Percentiles rank a stretch among this genome's conserved stretches.
Conservation (phyloP, 352 stramenopile species). For the Globisporangium okanoganense region DNA sequence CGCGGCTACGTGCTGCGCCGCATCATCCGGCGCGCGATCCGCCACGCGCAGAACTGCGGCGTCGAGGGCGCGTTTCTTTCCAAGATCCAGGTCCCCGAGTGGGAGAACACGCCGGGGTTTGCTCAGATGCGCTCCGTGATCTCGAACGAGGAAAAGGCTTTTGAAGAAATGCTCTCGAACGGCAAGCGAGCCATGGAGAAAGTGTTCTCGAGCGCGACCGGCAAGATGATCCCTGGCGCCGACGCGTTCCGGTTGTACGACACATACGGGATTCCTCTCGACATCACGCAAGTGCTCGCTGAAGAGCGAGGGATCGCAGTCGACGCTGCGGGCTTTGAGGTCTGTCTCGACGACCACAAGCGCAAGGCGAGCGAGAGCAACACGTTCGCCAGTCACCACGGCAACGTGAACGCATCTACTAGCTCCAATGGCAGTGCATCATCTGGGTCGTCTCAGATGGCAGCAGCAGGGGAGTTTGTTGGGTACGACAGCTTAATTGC, state of each 20-base stretch:
- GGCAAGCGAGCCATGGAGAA: slow-evolving; percentile 61
- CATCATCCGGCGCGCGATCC: slow-evolving; percentile 90
- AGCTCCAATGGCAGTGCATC: not conserved
- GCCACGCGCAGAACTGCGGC: slow-evolving; percentile 57
- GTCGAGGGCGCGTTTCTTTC: slow-evolving; percentile 51
- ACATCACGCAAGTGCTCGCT: slow-evolving; percentile 68
- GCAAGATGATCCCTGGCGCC: slow-evolving; percentile 31
- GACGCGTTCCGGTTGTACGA: slow-evolving; percentile 76
- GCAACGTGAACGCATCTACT: not conserved
- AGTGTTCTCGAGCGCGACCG: slow-evolving; percentile 29
- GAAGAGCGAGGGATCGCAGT: slow-evolving; percentile 55
- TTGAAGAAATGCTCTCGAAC: slow-evolving; percentile 68
- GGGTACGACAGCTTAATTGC: slow-evolving; percentile 55
- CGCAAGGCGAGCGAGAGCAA: slow-evolving; percentile 41
- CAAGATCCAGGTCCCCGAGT: slow-evolving; percentile 46
- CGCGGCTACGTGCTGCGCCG: slow-evolving; percentile 95
- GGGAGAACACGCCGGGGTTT: slow-evolving; percentile 27
- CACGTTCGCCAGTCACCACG: slow-evolving; percentile 27
- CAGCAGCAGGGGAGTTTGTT: slow-evolving; percentile 33
- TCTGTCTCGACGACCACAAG: slow-evolving; percentile 45
- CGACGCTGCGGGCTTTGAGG: slow-evolving; percentile 49
- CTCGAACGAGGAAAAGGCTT: slow-evolving; percentile 66
- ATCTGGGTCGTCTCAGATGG: not conserved
- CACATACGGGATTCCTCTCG: slow-evolving; percentile 72
- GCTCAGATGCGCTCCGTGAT: slow-evolving; percentile 65